Percentiles rank a stretch among this genome's conserved stretches.
phyloP scores from a whole-genome alignment of 805 yeast species.

The Barnettozyma californica region DNA sequence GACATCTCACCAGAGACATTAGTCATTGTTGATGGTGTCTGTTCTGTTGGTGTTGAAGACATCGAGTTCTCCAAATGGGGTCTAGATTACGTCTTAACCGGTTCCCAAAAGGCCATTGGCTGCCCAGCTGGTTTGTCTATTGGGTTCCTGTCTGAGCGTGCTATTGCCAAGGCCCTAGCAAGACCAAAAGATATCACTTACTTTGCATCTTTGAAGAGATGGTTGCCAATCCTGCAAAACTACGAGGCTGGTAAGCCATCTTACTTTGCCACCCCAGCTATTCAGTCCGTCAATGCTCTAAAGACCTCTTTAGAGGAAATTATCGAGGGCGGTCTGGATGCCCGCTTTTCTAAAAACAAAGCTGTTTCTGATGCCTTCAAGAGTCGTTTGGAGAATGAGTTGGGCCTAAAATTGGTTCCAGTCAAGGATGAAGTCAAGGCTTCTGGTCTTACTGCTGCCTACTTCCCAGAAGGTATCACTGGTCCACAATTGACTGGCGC shows the following conservation, averaged over 20 bases:
- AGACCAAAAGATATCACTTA: constrained; percentile 41
- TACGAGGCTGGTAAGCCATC: constrained; percentile 78
- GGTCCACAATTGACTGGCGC: constrained; percentile 58
- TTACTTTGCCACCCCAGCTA: constrained; percentile 97
- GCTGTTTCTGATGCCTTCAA: constrained; percentile 64
- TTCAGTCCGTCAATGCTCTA: constrained; percentile 78
- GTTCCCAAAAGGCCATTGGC: constrained; percentile 93
- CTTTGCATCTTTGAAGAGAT: constrained; percentile 70
- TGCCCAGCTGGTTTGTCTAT: constrained; percentile 90
- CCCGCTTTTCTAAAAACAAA: constrained; percentile 59
- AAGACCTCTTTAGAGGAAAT: constrained; percentile 72
- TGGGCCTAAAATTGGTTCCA: constrained; percentile 72
- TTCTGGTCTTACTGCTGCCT: constrained; percentile 81
- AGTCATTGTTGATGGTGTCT: constrained; percentile 88
- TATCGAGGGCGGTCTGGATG: constrained; percentile 47
- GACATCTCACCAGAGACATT: constrained; percentile 71
- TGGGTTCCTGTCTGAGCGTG: constrained; percentile 70
- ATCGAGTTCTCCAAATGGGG: constrained; percentile 87
- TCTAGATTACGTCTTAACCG: constrained; percentile 81
- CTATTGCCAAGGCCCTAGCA: constrained; percentile 52
- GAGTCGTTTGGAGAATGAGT: constrained; percentile 38
- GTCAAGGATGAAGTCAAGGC: constrained; percentile 57
- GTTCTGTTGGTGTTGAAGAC: constrained; percentile 87
- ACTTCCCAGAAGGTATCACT: constrained; percentile 69
- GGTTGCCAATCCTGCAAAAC: constrained; percentile 86